Evolutionary conservation across 345 rosid genomes (phyloP), one percentile per base, ranked within the genome.

Genomic region (Salix udensis): DNA sequence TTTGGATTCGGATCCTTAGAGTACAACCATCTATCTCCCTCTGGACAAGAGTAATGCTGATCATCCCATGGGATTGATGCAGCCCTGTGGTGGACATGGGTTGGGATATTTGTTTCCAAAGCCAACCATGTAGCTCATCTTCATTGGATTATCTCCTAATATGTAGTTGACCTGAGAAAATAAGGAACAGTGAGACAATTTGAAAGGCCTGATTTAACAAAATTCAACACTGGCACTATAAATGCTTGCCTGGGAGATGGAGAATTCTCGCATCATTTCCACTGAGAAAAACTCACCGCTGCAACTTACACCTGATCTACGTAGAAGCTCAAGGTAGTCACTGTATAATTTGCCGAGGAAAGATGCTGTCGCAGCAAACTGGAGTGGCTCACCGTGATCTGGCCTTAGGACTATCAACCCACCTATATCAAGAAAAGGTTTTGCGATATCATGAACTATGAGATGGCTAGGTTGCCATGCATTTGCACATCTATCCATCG

Each of bases 361-460:
- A 66, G 92, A 84, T 64, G 92, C 87, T 1, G 84, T 83, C 55
- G 91, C 91, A 26, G 90, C 90, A 71, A 79, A 82, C 77, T 89
- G 85, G 77, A 91, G 85, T 44, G 78, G 82, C 42, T 75, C 73
- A 5, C 81, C 78, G 61, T 70, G 5, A 70, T 74, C 80, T 67
- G 89, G 88, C 74, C 70, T 85, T 50, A 81, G 71, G 24, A 86
- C 80, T 76, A 91, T 88, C 84, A 89, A 76, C 58, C 92, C 92
- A 79, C 92, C 90, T 87, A 68, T 18, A 79, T 52, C 26, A 74
- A 46, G 52, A 67, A 74, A 55, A 21, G 30, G 5, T 21, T 7
- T 7, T 31, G 40, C 10, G 16, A 61, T 60, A 11, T 34, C 31
- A 24, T 44, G 46, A 31, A 28, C 8, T 7, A 55, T 55, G 62